These are phyloP conservation scores for Silybum marianum DNA, from an alignment of 129 eudicot species.

Conservation along the genomic window DNA sequence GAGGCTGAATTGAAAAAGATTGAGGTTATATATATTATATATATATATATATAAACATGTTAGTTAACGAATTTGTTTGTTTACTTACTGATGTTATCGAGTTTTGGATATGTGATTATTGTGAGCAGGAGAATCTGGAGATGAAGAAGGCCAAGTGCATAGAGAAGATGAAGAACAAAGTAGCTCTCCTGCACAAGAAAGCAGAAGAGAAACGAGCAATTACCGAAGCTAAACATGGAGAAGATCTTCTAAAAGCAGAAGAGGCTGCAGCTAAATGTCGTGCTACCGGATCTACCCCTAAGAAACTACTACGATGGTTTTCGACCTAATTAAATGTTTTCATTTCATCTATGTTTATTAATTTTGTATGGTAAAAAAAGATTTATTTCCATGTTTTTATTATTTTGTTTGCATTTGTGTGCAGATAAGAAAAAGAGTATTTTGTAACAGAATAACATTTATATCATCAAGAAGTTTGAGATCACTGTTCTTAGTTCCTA, in stretches of 20 bases:
- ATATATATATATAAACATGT: not conserved
- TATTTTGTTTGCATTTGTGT: constrained; percentile 11
- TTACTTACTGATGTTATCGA: not conserved
- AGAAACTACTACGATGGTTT: constrained; percentile 52
- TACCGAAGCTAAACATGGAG: constrained; percentile 62
- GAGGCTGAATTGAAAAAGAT: constrained; percentile 75
- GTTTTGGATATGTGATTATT: not conserved
- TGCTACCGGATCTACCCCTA: constrained; percentile 55
- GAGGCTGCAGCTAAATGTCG: constrained; percentile 57
- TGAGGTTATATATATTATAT: constrained; percentile 46
- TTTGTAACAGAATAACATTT: constrained; percentile 23
- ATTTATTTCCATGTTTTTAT: constrained; percentile 35
- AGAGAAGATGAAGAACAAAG: constrained; percentile 64
- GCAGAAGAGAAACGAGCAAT: constrained; percentile 75
- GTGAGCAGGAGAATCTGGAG: constrained; percentile 58
- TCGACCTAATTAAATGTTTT: constrained; percentile 26
- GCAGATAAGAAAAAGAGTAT: not conserved
- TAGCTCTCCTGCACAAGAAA: constrained; percentile 53
- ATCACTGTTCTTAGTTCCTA: constrained; percentile 26
- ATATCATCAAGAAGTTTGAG: constrained; percentile 24
- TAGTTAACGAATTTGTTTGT: not conserved
- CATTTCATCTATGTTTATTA: constrained; percentile 2
- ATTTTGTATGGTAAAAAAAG: constrained; percentile 18
- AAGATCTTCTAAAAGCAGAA: constrained; percentile 52
- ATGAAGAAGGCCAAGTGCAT: constrained; percentile 55